These are phyloP conservation scores for Chaetomium strumarium DNA, from an alignment of 2,329 filamentous ascomycete species.

Conservation along the genomic window DNA sequence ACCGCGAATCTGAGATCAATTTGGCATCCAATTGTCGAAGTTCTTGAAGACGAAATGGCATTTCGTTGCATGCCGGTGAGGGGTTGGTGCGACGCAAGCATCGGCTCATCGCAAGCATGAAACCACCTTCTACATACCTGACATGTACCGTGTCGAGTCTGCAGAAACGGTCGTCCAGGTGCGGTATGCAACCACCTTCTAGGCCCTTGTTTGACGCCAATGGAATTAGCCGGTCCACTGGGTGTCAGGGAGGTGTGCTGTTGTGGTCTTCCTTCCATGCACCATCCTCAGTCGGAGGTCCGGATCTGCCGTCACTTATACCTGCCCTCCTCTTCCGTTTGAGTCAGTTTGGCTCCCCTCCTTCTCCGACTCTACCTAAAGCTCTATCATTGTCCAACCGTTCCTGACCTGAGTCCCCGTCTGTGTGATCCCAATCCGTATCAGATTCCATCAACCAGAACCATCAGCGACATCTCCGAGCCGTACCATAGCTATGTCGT, in stretches of 20 bases:
- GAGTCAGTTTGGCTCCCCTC: constrained; percentile 11
- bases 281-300: constrained; percentile 14
- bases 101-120: no score
- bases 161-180: no score
- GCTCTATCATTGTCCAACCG: background rate
- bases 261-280: constrained; percentile 2
- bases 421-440: background rate
- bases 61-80: no score
- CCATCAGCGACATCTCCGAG: background rate
- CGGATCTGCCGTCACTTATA: constrained; percentile 19
- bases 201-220: no score
- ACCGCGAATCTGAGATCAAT: background rate
- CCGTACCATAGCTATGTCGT: constrained; percentile 33
- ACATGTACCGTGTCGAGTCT: no score
- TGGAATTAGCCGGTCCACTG: constrained; percentile 12
- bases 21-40: no score
- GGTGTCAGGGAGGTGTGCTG: background rate
- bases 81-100: no score
- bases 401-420: background rate
- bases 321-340: constrained; percentile 10
- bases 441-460: background rate
- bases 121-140: no score
- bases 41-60: background rate
- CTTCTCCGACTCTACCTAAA: constrained; percentile 4
- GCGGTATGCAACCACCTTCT: no score